Evolutionary conservation across 148 eudicot species (phyloP), one percentile per base, ranked within the genome.

Genomic region (Nyssa sinensis): DNA sequence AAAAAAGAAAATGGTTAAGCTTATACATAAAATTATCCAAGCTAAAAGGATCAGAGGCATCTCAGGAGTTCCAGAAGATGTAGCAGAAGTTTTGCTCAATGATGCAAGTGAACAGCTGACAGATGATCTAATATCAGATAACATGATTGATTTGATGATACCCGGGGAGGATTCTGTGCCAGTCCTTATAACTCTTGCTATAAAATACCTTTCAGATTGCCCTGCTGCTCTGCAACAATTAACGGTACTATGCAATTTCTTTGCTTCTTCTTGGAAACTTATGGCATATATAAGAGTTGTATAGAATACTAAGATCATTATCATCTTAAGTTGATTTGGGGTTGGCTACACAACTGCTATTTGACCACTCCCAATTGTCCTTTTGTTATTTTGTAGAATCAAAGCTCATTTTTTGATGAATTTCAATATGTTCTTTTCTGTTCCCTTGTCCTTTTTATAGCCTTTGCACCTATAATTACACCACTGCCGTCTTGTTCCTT

Each of bases 91-190:
- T n/a, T 72, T 94, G 79, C 74, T 94, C 17, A 85, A 68, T 44
- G 90, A 90, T 70, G 81, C 75, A 62, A 90, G 90, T 77, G 95
- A 88, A 67, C 64, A 81, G 66, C 81, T 94, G 57, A 88, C 90
- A 73, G 95, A 94, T 65, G 91, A 92, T 29, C 51, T 94, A 59
- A 90, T 94, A 68, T 86, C 96, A 0, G 90, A 92, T 75, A 94
- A 94, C 66, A 87, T 94, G 80, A 87, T 92, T 73, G 98, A 94
- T 74, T 88, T 94, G 84, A 94, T 94, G 97, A 94, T 94, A 21
- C 98, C 98, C 0, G 98, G 98, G 10, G 91, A 94, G 75, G 98
- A 94, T 84, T 94, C 98, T 0, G 97, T 94, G 5, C 98, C 98
- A 1, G 74, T 90, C 64, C 95, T 94, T 27, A 88, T 94, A 1